These are phyloP conservation scores for Phytophthora brassicae DNA, from an alignment of 352 stramenopile species.

Conservation along the genomic window DNA sequence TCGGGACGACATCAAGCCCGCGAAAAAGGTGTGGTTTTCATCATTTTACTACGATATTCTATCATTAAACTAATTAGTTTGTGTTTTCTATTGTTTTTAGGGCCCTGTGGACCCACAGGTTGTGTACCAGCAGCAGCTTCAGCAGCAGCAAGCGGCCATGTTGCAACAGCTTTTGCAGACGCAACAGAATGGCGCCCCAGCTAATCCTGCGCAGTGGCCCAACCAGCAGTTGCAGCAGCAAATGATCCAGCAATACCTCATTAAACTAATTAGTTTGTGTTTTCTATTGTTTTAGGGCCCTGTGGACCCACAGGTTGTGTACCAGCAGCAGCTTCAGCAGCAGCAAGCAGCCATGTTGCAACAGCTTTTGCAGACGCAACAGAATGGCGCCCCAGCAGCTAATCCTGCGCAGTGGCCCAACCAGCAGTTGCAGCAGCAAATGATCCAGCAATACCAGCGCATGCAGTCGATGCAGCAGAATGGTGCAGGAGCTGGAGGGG, in stretches of 20 bases:
- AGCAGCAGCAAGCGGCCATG: constrained; percentile 88
- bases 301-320: constrained; percentile 73
- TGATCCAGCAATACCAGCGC: constrained; percentile 87
- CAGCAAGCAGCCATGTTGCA: constrained; percentile 88
- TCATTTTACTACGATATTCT: no score
- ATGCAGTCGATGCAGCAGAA: constrained; percentile 72
- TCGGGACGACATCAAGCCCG: constrained; percentile 84
- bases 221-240: constrained; percentile 86
- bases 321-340: constrained; percentile 88
- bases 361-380: constrained; percentile 84
- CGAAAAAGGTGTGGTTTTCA: constrained; percentile 87
- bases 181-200: constrained; percentile 63
- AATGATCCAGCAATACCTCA: no score
- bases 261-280: no score
- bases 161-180: constrained; percentile 87
- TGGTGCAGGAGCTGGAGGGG: constrained; percentile 6
- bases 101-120: constrained; percentile 67
- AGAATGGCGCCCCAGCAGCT: constrained; percentile 53
- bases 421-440: constrained; percentile 84
- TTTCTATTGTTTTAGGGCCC: constrained; percentile 53
- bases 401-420: constrained; percentile 66
- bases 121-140: constrained; percentile 87
- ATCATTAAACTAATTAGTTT: no score
- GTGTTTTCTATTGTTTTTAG: no score
- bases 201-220: constrained; percentile 55